Percentiles rank a stretch among this genome's conserved stretches.
These are phyloP conservation scores for Oenanthe javanica DNA, from an alignment of 140 eudicot species.

Conservation along the genomic window DNA sequence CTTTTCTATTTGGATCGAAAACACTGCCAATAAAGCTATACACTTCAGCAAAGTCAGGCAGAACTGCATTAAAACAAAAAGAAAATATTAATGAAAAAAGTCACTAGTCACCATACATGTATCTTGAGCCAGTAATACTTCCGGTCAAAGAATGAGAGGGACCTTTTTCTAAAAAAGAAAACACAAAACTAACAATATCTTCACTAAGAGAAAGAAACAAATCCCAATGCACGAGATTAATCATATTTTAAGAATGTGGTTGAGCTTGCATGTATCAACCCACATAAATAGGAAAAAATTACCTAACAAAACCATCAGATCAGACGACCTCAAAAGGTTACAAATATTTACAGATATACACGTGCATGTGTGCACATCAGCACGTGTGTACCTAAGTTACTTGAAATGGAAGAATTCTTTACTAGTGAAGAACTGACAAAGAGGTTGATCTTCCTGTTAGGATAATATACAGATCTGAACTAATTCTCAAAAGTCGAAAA, in stretches of 20 bases:
- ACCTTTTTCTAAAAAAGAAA: neutral
- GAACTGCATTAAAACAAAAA: slow-evolving; percentile 36
- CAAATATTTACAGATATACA: neutral
- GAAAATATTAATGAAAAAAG: neutral
- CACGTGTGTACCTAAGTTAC: neutral
- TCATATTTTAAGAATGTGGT: neutral
- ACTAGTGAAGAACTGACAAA: neutral
- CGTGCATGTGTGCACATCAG: neutral
- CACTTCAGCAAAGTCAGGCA: slow-evolving; percentile 94
- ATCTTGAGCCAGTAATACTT: neutral
- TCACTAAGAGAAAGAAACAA: neutral
- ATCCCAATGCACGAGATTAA: neutral
- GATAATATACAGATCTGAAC: neutral
- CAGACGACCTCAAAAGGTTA: neutral
- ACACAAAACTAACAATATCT: neutral
- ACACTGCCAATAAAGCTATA: slow-evolving; percentile 86
- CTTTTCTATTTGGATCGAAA: slow-evolving; percentile 63
- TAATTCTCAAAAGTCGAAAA: neutral
- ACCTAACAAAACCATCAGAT: neutral
- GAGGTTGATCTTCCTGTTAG: neutral
- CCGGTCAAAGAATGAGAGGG: neutral
- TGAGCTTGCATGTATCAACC: neutral
- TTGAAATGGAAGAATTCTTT: neutral
- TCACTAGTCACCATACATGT: neutral
- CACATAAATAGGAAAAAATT: neutral